phyloP scores from a whole-genome alignment of 129 eudicot species.

The Artemisia annua region DNA sequence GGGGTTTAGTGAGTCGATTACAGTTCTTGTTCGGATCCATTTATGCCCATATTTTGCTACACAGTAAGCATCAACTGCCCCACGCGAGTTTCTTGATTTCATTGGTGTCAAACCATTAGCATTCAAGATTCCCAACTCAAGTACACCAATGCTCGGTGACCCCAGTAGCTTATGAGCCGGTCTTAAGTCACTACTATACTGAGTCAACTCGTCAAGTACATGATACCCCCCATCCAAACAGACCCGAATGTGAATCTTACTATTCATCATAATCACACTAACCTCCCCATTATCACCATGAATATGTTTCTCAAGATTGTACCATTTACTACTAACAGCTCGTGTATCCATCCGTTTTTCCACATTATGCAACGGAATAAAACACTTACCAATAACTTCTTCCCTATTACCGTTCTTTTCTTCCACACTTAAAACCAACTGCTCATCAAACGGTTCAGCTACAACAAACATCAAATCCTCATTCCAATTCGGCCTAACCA shows the following conservation, averaged over 20 bases:
- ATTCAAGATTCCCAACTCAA: conserved; percentile 36
- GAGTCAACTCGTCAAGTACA: conserved; percentile 45
- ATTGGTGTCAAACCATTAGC: conserved; percentile 33
- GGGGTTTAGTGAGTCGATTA: conserved; percentile 32
- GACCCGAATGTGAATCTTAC: conserved; percentile 35
- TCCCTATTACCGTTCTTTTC: conserved; percentile 30
- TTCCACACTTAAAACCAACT: conserved; percentile 30
- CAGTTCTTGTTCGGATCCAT: conserved; percentile 40
- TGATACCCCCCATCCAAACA: conserved; percentile 46
- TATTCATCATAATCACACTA: conserved; percentile 28
- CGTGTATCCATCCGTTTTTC: conserved; percentile 30
- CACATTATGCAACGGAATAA: conserved; percentile 25
- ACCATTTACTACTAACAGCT: conserved; percentile 25
- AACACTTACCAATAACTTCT: conserved; percentile 35
- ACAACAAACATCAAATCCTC: conserved; percentile 40
- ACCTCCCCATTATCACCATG: conserved; percentile 24
- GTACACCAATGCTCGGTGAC: conserved; percentile 32
- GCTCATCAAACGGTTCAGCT: conserved; percentile 39
- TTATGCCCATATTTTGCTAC: conserved; percentile 41
- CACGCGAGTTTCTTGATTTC: conserved; percentile 39
- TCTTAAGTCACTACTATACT: conserved; percentile 36
- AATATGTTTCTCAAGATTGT: conserved; percentile 32
- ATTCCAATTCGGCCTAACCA: conserved; percentile 27
- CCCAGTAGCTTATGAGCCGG: conserved; percentile 27
- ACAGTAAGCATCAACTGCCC: conserved; percentile 41